Percentiles rank a stretch among this genome's conserved stretches.
phyloP scores from a whole-genome alignment of 176 grass and related monocot genomes.

The bread wheat (Triticum aestivum) region IWGSC_CS_RefSeq_v2.1 NC_057800.1:712709109-712709608 shows the following conservation, averaged over 20 bases:
- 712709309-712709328: neutral
- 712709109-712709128: neutral
- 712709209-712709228: conserved; percentile 55
- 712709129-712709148: neutral
- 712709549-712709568: neutral
- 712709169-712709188: neutral
- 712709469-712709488: neutral
- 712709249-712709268: conserved; percentile 68
- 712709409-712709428: neutral
- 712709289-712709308: conserved; percentile 64
- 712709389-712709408: neutral
- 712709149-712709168: neutral
- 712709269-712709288: conserved; percentile 66
- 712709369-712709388: neutral
- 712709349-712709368: neutral
- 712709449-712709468: neutral
- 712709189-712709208: conserved; percentile 2
- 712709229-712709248: conserved; percentile 78
- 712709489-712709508: neutral
- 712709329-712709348: conserved; percentile 1
- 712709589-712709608: neutral
- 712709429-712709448: neutral
- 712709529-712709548: neutral
- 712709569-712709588: neutral
- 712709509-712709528: neutral